Base-by-base conservation (phyloP, 2,329 filamentous ascomycete species). In the Ophiostoma novo-ulmi region DNA sequence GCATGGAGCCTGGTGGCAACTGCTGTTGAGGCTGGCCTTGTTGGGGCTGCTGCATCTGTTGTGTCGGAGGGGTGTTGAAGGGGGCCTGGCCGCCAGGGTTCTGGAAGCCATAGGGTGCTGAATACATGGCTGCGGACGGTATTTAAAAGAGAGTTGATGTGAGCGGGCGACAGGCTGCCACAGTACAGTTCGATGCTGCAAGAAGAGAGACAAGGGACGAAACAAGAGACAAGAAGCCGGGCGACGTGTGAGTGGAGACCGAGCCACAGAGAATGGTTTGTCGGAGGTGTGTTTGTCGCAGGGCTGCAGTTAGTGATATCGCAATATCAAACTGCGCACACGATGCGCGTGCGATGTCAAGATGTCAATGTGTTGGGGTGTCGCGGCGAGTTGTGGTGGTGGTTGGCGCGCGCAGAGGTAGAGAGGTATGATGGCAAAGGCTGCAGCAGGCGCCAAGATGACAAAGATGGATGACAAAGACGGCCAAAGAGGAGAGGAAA, bases 81-180 rank as follows among this genome's bases (percentile, higher is more conserved):
- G 81, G 64, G 76, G 63, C 81, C 76, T 83, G 83, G 76, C 82
- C 82, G 78, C 82, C 82, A 77, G 83, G 82, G 79, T 83, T 83
- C 78, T 82, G 80, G 78, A 84, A 86, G 77, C 82, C 83, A 80
- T 85, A 87, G 76, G 82, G 83, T 77, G 81, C 79, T 77, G 81
- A 81, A 79, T 87, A 87, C 85, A 87, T 87, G 80, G 79, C 80
- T 20, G 48, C 41, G 58, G 17, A 35, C 20, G 13, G 3, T 38
- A 20, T 31, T 63, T 17, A 14, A 11, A 35, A 38, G 52, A 58
- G 20, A 26, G n/a, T n/a, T 26, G 52, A 58, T 10, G 52, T 22
- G 20, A 55, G 48, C 14, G 11, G 39, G 39, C 8, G 14, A 44
- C 31, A 31, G 31, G 31, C 31, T 31, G 31, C 31, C 31, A 31